Evolutionary conservation across 2,329 filamentous ascomycete species (phyloP).

Genomic region (Trichoderma atroviride): DNA sequence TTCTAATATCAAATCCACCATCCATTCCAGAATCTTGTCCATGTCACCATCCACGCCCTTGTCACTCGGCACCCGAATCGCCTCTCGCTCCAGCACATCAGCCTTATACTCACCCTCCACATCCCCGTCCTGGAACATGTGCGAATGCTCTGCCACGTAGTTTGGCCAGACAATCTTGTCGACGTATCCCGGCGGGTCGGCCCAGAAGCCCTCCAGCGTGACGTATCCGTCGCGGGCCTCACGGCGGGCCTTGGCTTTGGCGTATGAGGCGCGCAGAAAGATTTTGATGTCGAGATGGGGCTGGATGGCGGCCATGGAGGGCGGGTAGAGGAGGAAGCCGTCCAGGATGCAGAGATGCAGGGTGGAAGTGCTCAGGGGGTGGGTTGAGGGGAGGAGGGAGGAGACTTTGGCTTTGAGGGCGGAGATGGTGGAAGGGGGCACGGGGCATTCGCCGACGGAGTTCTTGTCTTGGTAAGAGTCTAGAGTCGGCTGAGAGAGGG

Average conservation of each 20-base stretch:
- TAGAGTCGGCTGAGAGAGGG: constrained; percentile 35
- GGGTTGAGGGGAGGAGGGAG: constrained; percentile 49
- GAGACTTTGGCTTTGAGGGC: constrained; percentile 51
- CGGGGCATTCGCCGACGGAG: constrained; percentile 58
- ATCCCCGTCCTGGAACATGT: constrained; percentile 73
- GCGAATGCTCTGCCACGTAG: constrained; percentile 79
- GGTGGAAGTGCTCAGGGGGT: constrained; percentile 39
- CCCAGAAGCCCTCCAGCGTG: constrained; percentile 89
- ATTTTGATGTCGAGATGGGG: constrained; percentile 72
- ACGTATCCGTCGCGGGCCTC: constrained; percentile 75
- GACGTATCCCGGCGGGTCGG: constrained; percentile 91
- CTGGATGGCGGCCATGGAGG: constrained; percentile 56
- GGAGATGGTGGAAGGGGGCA: constrained; percentile 51
- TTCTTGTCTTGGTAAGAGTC: constrained; percentile 61
- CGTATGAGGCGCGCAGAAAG: constrained; percentile 72
- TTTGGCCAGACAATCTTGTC: constrained; percentile 96
- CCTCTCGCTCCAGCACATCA: constrained; percentile 47
- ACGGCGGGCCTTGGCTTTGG: constrained; percentile 64
- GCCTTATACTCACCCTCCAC: constrained; percentile 61
- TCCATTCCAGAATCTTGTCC: constrained; percentile 67
- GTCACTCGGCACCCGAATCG: constrained; percentile 53
- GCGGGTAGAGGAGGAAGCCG: constrained; percentile 82
- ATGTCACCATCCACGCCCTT: constrained; percentile 58
- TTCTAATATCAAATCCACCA: constrained; percentile 62
- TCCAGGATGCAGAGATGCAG: constrained; percentile 74